Evolutionary conservation across 306 rosid species (phyloP).

Genomic region (Cucurbita pepo): DNA sequence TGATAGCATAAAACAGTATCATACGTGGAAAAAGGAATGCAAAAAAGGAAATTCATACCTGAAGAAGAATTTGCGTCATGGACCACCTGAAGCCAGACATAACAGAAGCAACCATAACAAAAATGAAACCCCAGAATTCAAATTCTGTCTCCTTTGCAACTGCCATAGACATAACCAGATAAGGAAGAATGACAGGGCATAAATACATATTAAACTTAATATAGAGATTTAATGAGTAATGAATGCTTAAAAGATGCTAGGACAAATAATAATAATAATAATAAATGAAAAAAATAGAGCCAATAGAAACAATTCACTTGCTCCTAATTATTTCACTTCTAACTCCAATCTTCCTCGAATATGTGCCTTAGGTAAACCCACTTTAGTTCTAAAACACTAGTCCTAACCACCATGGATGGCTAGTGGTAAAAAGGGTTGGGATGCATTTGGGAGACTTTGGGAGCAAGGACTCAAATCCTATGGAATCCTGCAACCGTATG

Average conservation of each 20-base stretch:
- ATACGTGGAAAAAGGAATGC: not conserved
- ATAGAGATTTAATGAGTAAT: not conserved
- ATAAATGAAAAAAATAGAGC: not conserved
- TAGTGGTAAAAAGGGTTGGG: not conserved
- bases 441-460: not conserved
- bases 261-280: not conserved
- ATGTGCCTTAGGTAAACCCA: not conserved
- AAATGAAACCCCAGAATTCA: slow-evolving; percentile 69
- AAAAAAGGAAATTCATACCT: slow-evolving; percentile 34
- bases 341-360: not conserved
- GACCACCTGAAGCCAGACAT: slow-evolving; percentile 99
- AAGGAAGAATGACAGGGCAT: slow-evolving; percentile 8
- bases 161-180: slow-evolving; percentile 12
- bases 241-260: not conserved
- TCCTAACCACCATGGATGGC: not conserved
- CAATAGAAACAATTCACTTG: not conserved
- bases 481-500: not conserved
- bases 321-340: not conserved
- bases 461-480: not conserved
- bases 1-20: not conserved
- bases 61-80: slow-evolving; percentile 95
- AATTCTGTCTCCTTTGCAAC: slow-evolving; percentile 87
- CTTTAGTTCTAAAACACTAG: not conserved
- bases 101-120: slow-evolving; percentile 98
- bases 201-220: not conserved